Evolutionary conservation across 345 rosid species (phyloP), one percentile per base, ranked within the genome.

Genomic region (Litchi chinensis): DNA sequence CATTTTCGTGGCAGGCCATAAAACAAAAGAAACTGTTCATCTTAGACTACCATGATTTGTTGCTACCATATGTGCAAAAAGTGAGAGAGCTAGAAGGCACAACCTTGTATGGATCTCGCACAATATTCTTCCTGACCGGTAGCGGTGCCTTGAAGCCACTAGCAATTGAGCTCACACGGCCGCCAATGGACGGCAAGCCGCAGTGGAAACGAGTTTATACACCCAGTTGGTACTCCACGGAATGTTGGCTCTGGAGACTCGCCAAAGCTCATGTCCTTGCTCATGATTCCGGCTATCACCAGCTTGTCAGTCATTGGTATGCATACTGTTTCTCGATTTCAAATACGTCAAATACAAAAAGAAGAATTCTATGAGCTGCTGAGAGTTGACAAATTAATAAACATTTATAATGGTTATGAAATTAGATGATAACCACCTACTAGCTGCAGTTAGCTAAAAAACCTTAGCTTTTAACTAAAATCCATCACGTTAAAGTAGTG

Each of bases 221-320:
- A 0, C 93, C 91, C 1, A 65, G 82, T 10, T 81, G 68, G 79
- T 63, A 85, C 79, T 67, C 92, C 73, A 94, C 97, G 0, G 79
- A 79, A 19, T 21, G 32, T 79, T 92, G 97, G 98, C 88, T 91
- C 0, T 94, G 97, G 98, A 87, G 57, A 71, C 76, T 92, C 8
- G 95, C 97, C 64, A 94, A 92, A 83, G 84, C 91, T 40, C 98
- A 94, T 71, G 93, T 71, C 18, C 82, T 87, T 18, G 79, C 97
- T 28, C 97, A 92, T 73, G 98, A 94, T 13, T 86, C 93, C 12
- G 88, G 89, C 50, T 82, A 87, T 71, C 97, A 93, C 79, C 92
- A 93, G 56, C 97, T 93, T 80, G 81, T 91, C 60, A 87, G 89
- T 48, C 97, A 94, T 73, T 94, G 97, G 98, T 93, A 89, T 21